Percentiles rank a stretch among this genome's conserved stretches.
phyloP scores from a whole-genome alignment of 768 basidiomycete genomes.

The Rhizopogon salebrosus region DNA sequence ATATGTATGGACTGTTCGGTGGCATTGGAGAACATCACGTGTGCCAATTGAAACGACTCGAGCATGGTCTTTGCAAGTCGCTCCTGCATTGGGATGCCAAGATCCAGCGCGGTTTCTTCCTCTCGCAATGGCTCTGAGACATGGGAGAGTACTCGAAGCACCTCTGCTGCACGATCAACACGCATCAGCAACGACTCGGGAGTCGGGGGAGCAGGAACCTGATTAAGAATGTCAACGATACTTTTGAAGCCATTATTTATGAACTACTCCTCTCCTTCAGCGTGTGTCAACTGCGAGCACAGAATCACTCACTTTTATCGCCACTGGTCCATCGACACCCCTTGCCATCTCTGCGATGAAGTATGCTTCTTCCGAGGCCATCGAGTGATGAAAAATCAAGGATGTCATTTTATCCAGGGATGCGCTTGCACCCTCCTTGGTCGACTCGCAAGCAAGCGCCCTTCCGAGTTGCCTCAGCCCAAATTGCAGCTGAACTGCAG shows the following conservation, averaged over 20 bases:
- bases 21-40: constrained; percentile 27
- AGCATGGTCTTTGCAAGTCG: constrained; percentile 47
- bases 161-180: constrained; percentile 55
- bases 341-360: constrained; percentile 80
- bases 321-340: constrained; percentile 61
- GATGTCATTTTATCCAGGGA: constrained; percentile 63
- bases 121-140: constrained; percentile 62
- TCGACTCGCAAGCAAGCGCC: constrained; percentile 51
- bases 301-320: constrained; percentile 49
- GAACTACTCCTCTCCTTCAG: constrained; percentile 39
- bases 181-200: constrained; percentile 31
- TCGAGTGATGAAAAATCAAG: constrained; percentile 66
- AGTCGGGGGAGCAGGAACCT: constrained; percentile 19
- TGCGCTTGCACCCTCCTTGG: constrained; percentile 47
- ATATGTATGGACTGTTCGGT: constrained; percentile 17
- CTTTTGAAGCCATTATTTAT: constrained; percentile 69
- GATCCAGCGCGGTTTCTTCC: constrained; percentile 45
- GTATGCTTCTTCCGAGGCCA: constrained; percentile 75
- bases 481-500: constrained; percentile 74
- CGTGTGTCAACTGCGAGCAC: background rate
- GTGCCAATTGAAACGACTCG: constrained; percentile 38
- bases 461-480: constrained; percentile 70
- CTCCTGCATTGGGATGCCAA: constrained; percentile 43
- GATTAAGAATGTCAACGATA: constrained; percentile 51
- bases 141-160: constrained; percentile 63